Evolutionary conservation across 2,329 filamentous ascomycete species (phyloP).

Genomic region (Scopulariopsis brevicaulis): DNA sequence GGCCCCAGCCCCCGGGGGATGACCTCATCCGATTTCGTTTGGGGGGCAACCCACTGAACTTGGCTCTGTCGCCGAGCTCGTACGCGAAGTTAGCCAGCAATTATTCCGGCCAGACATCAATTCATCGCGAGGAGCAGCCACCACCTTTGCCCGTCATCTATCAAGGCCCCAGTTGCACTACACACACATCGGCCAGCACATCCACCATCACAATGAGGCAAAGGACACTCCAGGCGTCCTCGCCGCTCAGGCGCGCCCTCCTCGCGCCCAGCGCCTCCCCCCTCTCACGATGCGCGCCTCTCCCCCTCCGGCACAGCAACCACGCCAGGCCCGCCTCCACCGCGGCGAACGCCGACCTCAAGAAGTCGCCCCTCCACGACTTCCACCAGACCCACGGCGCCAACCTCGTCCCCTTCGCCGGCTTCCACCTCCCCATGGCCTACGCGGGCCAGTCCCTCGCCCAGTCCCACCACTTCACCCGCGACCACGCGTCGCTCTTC

Average conservation of each 20-base stretch:
- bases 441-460: conserved; percentile 68
- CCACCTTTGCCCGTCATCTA: too few species aligned
- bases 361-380: conserved; percentile 66
- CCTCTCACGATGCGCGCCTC: background rate
- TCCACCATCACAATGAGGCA: background rate
- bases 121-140: too few species aligned
- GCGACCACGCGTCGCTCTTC: conserved; percentile 79
- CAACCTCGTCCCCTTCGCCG: conserved; percentile 96
- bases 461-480: conserved; percentile 84
- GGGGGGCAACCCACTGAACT: too few species aligned
- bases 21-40: background rate
- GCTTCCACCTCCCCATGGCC: conserved; percentile 85
- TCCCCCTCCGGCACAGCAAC: background rate
- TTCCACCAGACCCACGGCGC: conserved; percentile 67
- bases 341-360: conserved; percentile 21
- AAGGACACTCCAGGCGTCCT: background rate
- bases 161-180: background rate
- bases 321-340: background rate
- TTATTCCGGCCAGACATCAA: too few species aligned
- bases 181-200: background rate
- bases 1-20: background rate
- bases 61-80: too few species aligned
- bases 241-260: background rate
- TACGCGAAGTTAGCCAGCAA: too few species aligned
- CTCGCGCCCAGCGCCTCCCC: background rate